These are phyloP conservation scores for Globisporangium echinulatum DNA, from an alignment of 352 stramenopile genomes.

Conservation along the genomic window DNA sequence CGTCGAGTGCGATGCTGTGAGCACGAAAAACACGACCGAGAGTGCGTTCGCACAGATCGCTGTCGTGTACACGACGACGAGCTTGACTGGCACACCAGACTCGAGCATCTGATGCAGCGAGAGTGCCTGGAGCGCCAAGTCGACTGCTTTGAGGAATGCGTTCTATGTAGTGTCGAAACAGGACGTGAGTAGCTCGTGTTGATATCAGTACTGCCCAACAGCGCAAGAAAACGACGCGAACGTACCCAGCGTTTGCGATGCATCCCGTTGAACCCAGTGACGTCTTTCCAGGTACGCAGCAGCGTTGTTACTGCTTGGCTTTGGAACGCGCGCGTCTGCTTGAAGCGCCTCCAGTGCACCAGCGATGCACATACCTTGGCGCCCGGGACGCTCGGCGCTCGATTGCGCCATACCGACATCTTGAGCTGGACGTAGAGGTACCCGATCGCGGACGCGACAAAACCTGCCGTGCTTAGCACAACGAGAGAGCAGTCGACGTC, in stretches of 20 bases:
- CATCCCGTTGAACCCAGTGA: constrained; percentile 18
- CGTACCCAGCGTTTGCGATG: constrained; percentile 30
- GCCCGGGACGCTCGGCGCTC: neutral
- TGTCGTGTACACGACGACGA: constrained; percentile 10
- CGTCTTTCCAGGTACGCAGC: constrained; percentile 7
- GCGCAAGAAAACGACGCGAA: neutral
- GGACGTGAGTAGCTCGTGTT: neutral
- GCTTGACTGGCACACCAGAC: constrained; percentile 10
- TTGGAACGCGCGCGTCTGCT: neutral
- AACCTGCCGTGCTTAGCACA: constrained; percentile 8
- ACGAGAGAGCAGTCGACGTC: constrained; percentile 9
- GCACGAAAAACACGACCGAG: constrained; percentile 11
- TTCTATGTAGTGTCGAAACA: constrained; percentile 15
- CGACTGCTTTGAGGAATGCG: constrained; percentile 17
- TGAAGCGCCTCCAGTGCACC: neutral
- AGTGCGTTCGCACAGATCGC: constrained; percentile 17
- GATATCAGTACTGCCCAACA: neutral
- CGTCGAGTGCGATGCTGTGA: constrained; percentile 4
- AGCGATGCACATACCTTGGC: neutral
- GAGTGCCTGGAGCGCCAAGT: constrained; percentile 19
- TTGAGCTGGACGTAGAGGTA: constrained; percentile 22
- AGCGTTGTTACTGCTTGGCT: constrained; percentile 4
- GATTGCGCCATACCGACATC: constrained; percentile 16
- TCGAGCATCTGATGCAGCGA: constrained; percentile 20
- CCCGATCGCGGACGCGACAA: constrained; percentile 11